A percentile compares a stretch with the other conserved stretches of the same genome.
phyloP scores from a whole-genome alignment of 345 rosid genomes.

The Garcia nutans region DNA sequence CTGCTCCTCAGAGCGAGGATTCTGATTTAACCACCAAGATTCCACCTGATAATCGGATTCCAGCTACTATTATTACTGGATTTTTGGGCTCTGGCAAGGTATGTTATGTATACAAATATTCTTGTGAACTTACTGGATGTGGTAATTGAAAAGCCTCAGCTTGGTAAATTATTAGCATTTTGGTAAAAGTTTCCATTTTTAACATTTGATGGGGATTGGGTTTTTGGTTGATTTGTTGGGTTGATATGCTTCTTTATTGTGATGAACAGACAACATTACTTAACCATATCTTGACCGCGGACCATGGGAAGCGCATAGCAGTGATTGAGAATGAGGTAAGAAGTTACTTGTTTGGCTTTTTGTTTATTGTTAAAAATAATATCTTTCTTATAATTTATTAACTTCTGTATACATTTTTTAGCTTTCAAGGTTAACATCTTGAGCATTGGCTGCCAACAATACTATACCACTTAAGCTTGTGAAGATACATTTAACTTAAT shows the following conservation, averaged over 20 bases:
- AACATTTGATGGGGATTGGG: neutral
- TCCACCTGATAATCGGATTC: constrained; percentile 80
- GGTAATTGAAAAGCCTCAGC: neutral
- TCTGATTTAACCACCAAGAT: constrained; percentile 64
- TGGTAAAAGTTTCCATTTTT: neutral
- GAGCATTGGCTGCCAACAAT: too few relatives aligned
- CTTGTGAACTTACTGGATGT: neutral
- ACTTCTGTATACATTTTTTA: neutral
- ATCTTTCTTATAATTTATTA: neutral
- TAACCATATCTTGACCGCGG: constrained; percentile 89
- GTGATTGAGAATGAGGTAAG: constrained; percentile 94
- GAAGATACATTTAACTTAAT: neutral
- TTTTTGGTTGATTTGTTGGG: neutral
- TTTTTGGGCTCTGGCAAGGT: constrained; percentile 97
- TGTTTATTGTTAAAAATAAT: neutral
- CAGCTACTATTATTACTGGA: constrained; percentile 94
- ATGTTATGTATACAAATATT: neutral
- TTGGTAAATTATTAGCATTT: neutral
- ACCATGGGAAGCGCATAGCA: constrained; percentile 94
- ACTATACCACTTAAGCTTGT: neutral
- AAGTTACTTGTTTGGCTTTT: neutral
- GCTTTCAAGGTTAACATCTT: neutral
- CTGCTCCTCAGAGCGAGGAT: constrained; percentile 51
- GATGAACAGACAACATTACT: constrained; percentile 77
- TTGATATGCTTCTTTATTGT: constrained; percentile 13